A percentile compares a stretch with the other conserved stretches of the same genome.
These are phyloP conservation scores for Pilatotrama ljubarskyi DNA, from an alignment of 768 basidiomycete genomes.

Conservation along the genomic window DNA sequence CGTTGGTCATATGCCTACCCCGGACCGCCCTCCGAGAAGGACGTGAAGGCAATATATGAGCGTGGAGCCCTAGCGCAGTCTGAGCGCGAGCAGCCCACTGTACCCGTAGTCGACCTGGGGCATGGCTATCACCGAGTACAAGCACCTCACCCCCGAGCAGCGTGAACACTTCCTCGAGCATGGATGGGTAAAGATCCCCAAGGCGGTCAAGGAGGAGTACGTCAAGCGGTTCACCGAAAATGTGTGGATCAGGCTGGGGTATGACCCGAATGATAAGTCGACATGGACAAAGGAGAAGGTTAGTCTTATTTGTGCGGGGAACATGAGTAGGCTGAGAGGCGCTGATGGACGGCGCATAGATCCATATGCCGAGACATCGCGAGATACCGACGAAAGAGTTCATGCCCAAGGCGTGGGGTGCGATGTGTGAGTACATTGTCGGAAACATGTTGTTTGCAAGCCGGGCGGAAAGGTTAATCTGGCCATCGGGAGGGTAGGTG, in stretches of 20 bases:
- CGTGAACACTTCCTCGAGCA: slow-evolving; percentile 37
- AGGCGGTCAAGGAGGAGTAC: slow-evolving; percentile 34
- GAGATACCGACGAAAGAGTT: slow-evolving; percentile 28
- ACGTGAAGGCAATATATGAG: too few species aligned
- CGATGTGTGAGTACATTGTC: slow-evolving; percentile 16
- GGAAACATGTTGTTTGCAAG: too few species aligned
- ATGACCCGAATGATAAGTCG: slow-evolving; percentile 36
- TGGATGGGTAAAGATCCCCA: slow-evolving; percentile 34
- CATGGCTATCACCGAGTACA: slow-evolving; percentile 22
- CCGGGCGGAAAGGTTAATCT: too few species aligned
- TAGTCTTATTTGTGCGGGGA: neutral
- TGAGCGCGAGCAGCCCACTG: too few species aligned
- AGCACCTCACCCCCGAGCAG: slow-evolving; percentile 29
- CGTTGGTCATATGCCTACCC: neutral
- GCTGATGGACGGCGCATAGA: slow-evolving; percentile 5
- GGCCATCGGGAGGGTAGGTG: too few species aligned
- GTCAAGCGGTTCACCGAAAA: slow-evolving; percentile 33
- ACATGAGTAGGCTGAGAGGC: neutral
- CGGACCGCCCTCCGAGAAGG: too few species aligned
- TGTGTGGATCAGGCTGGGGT: slow-evolving; percentile 36
- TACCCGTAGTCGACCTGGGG: neutral
- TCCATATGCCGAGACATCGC: slow-evolving; percentile 36
- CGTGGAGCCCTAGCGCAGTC: too few species aligned
- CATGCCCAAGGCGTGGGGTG: slow-evolving; percentile 31
- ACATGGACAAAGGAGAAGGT: slow-evolving; percentile 37